Evolutionary conservation across 371 early-diverging fungal species (phyloP), one percentile per base, ranked within the genome.

Genomic region (Basidiobolus meristosporus): DNA sequence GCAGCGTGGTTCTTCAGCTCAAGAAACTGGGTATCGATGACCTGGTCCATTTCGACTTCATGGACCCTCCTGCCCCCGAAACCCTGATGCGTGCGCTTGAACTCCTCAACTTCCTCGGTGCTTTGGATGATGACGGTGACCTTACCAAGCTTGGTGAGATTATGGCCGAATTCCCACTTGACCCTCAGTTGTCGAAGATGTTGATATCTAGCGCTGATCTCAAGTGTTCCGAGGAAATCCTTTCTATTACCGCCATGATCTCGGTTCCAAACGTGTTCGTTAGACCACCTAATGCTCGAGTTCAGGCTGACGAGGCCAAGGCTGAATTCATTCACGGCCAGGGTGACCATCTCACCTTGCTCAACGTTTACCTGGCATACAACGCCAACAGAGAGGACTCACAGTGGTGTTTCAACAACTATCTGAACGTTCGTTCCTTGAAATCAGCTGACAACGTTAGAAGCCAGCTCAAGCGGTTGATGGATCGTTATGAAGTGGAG

Each of bases 281-380:
- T 46, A 76, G 96, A 11, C 96, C 98, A 7, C 72, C 72, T 45
- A 85, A 93, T 42, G 69, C 76, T 15, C 76, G 82, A 43, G 70
- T 75, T 42, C 65, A 68, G 39, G 95, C 98, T 1, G 93, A 95
- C 52, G 77, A 69, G 38, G 91, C 95, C 50, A 92, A 90, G 54
- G 77, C 75, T 5, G 65, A 86, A 46, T 98, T 96, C 59, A 75
- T 77, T 18, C 93, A 93, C 47, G 66, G 70, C 42, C 86, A 89
- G 44, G 83, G 90, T 39, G 89, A 90, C 49, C 89, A 90, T 46
- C 65, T 96, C 30, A 86, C 96, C 7, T 58, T 98, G 31, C 69
- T 98, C 44, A 95, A 95, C 50, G 90, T 86, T 9, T 98, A 77
- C 53, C 80, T 93, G 47, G 87, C 85, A 2, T 98, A 81, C 64